Evolutionary conservation across 2,329 filamentous ascomycete species (phyloP).

Genomic region (Eutypa lata): DNA sequence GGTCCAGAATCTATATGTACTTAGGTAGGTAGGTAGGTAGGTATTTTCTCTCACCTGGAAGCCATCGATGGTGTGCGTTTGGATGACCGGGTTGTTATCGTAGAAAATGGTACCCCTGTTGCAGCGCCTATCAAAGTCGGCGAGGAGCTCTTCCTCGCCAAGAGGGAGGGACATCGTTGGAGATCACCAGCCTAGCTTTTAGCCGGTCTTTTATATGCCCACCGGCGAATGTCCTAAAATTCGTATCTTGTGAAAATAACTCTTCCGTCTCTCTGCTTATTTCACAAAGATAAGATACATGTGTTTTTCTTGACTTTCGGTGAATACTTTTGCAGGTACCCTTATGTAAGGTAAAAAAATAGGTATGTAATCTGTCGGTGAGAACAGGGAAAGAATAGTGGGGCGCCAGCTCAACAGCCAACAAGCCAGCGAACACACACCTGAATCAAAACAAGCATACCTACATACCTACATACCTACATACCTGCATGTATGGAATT

Average conservation of each 20-base stretch:
- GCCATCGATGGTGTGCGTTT: conserved; percentile 1
- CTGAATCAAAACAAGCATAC: too few relatives aligned
- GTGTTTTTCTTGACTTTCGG: too few relatives aligned
- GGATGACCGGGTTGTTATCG: conserved; percentile 12
- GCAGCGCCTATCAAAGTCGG: conserved; percentile 19
- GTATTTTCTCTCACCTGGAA: conserved; percentile 5
- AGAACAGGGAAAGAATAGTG: too few relatives aligned
- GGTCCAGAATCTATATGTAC: too few relatives aligned
- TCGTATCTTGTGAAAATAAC: too few relatives aligned
- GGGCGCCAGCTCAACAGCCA: too few relatives aligned
- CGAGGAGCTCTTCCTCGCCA: conserved; percentile 13
- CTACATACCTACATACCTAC: neutral
- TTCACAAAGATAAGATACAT: too few relatives aligned
- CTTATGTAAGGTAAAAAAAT: too few relatives aligned
- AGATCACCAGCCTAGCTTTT: neutral
- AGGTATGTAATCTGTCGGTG: too few relatives aligned
- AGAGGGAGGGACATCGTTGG: conserved; percentile 3
- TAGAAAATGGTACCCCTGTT: conserved; percentile 18
- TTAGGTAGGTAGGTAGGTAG: neutral
- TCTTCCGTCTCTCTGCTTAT: too few relatives aligned
- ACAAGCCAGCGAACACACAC: too few relatives aligned
- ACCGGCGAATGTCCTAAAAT: neutral
- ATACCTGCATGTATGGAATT: neutral
- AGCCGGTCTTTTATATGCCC: neutral
- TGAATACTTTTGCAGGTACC: too few relatives aligned